Base-by-base conservation (phyloP, 169 alveolate genomes). In the Perkinsus olseni region DNA sequence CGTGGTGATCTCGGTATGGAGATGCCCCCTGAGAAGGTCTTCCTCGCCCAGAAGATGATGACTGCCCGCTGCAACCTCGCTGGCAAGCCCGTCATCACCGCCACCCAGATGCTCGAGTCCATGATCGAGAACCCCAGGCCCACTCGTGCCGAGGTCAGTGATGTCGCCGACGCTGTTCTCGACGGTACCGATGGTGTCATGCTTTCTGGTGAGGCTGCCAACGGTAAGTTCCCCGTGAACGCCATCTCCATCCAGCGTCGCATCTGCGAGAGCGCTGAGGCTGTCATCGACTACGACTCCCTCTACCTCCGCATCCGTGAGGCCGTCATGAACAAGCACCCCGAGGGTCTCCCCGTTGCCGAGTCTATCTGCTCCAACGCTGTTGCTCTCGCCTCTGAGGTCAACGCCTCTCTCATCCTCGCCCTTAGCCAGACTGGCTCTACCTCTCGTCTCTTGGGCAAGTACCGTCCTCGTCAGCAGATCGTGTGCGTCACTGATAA, bases 1-100 rank as follows among this genome's bases (percentile, higher is more conserved):
- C 38, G 99, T 91, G 99, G 99, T 38, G 99, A 98, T 94, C 95
- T 99, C 92, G 99, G 99, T 39, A 98, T 99, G 99, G 99, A 99
- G 94, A 99, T 99, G 48, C 99, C 99, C 11, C 98, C 99, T 11
- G 99, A 99, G 93, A 98, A 99, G 93, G 99, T 99, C 74, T 98
- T 98, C 97, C 95, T 98, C 90, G 99, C 99, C 38, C 99, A 99
- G 97, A 99, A 99, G 95, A 97, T 98, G 96, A 98, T 98, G 99
- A 98, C 51, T 38, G 92, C 97, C 51, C 97, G 62, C 93, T 98
- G 99, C 95, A 98, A 98, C 94, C 96, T 97, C 38, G 98, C 97
- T 34, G 99, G 99, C 21, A 99, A 99, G 94, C 99, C 99, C 62
- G 99, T 98, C 31, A 97, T 99, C 40, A 98, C 99, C 40, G 99